phyloP scores from a whole-genome alignment of 2,329 filamentous ascomycete genomes.

The Annulohypoxylon truncatum region DNA sequence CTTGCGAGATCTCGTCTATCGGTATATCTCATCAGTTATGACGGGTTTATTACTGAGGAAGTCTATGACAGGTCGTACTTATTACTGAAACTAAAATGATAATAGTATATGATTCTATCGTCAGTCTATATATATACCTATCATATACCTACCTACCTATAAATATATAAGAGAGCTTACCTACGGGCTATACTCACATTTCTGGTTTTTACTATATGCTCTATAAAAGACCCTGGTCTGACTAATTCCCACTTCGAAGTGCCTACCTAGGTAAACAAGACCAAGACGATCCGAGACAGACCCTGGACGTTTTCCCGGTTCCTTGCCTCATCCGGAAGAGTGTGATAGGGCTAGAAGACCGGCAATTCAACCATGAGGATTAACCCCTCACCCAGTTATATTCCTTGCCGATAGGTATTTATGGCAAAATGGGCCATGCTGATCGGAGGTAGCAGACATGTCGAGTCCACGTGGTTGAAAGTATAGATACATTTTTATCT shows the following conservation, averaged over 20 bases:
- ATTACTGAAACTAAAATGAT: neutral
- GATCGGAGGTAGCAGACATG: slow-evolving; percentile 12
- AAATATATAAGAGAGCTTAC: neutral
- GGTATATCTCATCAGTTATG: neutral
- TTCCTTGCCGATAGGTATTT: slow-evolving; percentile 26
- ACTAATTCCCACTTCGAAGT: neutral
- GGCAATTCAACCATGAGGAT: slow-evolving; percentile 32
- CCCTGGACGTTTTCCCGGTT: slow-evolving; percentile 22
- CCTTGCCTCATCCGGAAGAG: slow-evolving; percentile 36
- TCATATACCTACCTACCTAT: too few species aligned
- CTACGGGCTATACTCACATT: neutral
- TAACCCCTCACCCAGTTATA: slow-evolving; percentile 36
- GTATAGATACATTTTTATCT: slow-evolving; percentile 20
- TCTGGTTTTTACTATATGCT: neutral
- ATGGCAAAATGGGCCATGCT: slow-evolving; percentile 32
- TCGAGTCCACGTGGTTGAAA: slow-evolving; percentile 33
- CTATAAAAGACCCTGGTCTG: neutral
- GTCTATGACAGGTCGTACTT: too few species aligned
- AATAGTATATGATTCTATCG: neutral
- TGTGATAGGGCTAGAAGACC: slow-evolving; percentile 21
- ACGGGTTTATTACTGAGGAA: neutral
- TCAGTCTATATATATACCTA: neutral
- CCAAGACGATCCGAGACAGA: slow-evolving; percentile 4
- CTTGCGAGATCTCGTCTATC: neutral
- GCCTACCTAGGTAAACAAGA: neutral